Base-by-base conservation (phyloP, 2,329 filamentous ascomycete species). In the Exophiala sp. region DNA sequence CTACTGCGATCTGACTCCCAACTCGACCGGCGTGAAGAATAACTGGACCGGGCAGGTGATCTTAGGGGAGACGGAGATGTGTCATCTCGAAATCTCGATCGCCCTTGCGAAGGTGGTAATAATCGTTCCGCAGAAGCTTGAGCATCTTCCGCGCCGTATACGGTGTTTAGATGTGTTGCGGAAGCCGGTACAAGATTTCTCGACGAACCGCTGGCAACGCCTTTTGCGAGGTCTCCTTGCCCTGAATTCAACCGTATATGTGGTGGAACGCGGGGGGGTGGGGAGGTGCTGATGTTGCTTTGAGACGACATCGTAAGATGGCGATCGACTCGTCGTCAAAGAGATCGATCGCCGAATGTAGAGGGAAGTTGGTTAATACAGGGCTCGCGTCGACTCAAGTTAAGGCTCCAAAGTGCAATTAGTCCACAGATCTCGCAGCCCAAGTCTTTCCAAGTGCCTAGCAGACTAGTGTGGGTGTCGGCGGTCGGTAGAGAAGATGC, bases 231-330 rank as follows among this genome's bases (percentile, higher is more conserved):
- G 64, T 85, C 77, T 60, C 80, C 75, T 60, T 74, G 76, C 42
- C 78, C 82, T 21, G 82, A 85, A 65, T 86, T 86, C 59, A 87
- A 75, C 53, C 82, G 81, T 55, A 87, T 81, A 61, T 86, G 83
- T 61, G 83, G 82, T 58, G 78, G 72, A 4, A 62, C 55, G 46
- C 69, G 42, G 47, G 63, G 56, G 36, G 57, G 42, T 33, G 59
- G 41, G 29, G 50, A 52, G 29, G 43, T 57, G 47, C 51, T 54
- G 52, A 54, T 57, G 53, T 58, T 58, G 57, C 58, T 57, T 39
- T 58, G 50, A 42, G 58, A 61, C 55, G 60, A 61, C 60, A 62
- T 62, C 48, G 50, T 55, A 21, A 46, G 21, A 44, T 52, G 58
- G 58, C 54, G 58, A 61, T 48, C 58, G 58, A 59, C 53, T 55